Percentiles rank a stretch among this genome's conserved stretches.
Conservation (phyloP, 441 rosid genomes). For the Gossypium schwendimanii region DNA sequence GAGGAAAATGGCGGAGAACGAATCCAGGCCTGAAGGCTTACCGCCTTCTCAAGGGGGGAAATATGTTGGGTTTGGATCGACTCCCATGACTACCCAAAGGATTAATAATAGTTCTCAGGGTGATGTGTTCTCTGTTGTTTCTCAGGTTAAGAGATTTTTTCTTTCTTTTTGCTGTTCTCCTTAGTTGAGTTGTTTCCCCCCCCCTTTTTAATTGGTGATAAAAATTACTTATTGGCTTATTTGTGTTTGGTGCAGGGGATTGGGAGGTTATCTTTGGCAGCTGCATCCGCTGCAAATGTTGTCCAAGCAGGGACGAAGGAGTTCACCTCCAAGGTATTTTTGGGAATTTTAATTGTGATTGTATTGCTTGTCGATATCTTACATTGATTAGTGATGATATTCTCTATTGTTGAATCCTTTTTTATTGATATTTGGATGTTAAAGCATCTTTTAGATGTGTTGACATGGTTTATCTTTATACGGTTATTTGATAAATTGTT, state of each 20-base stretch:
- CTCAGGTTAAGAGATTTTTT: constrained; percentile 49
- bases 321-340: constrained; percentile 58
- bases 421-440: not conserved
- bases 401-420: not conserved
- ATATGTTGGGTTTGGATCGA: constrained; percentile 90
- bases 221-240: constrained; percentile 1
- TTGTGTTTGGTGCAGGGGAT: constrained; percentile 45
- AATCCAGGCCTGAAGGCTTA: constrained; percentile 66
- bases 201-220: not conserved
- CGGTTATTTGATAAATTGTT: not conserved
- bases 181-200: not conserved
- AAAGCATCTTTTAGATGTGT: not conserved
- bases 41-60: constrained; percentile 93
- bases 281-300: constrained; percentile 75
- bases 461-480: not conserved
- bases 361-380: not conserved
- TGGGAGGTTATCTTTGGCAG: constrained; percentile 76
- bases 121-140: constrained; percentile 65
- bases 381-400: not conserved
- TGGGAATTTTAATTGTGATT: not conserved
- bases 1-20: constrained; percentile 62
- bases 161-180: not conserved
- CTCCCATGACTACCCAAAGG: constrained; percentile 50
- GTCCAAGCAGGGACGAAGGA: constrained; percentile 83
- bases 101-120: constrained; percentile 41